Evolutionary conservation across 176 grass and related monocot species (phyloP).

Genomic region (Puya raimondii): DNA sequence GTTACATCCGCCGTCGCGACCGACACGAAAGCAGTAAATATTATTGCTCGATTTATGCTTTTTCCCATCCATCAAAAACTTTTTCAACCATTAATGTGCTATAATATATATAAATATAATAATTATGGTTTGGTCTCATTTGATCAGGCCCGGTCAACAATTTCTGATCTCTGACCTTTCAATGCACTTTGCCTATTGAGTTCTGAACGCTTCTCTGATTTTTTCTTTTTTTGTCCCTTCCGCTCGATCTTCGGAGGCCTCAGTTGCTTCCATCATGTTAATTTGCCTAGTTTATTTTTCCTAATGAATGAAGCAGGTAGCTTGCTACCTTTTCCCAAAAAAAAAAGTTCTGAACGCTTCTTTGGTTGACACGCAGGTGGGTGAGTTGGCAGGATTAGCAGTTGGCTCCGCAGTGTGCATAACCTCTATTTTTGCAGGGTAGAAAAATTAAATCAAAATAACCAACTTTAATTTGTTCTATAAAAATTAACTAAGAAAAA

Average conservation of each 20-base stretch:
- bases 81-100: too few relatives aligned
- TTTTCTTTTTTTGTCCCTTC: too few relatives aligned
- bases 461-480: background rate
- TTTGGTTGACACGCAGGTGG: constrained; percentile 47
- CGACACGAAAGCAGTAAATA: constrained; percentile 68
- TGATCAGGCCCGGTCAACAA: too few relatives aligned
- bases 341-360: background rate
- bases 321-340: too few relatives aligned
- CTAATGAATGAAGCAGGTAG: too few relatives aligned
- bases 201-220: background rate
- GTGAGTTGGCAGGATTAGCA: constrained; percentile 90
- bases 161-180: background rate
- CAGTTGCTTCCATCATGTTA: too few relatives aligned
- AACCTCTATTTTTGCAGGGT: constrained; percentile 97
- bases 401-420: constrained; percentile 95
- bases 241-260: too few relatives aligned
- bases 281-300: too few relatives aligned
- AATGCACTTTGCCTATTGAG: background rate
- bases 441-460: constrained; percentile 16
- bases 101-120: too few relatives aligned
- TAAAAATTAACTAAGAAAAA: background rate
- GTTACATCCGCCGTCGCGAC: constrained; percentile 91
- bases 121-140: too few relatives aligned
- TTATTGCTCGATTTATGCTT: background rate
- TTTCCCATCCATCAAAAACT: too few relatives aligned